Evolutionary conservation across 2,329 filamentous ascomycete species (phyloP).

Genomic region (Beauveria varroae): DNA sequence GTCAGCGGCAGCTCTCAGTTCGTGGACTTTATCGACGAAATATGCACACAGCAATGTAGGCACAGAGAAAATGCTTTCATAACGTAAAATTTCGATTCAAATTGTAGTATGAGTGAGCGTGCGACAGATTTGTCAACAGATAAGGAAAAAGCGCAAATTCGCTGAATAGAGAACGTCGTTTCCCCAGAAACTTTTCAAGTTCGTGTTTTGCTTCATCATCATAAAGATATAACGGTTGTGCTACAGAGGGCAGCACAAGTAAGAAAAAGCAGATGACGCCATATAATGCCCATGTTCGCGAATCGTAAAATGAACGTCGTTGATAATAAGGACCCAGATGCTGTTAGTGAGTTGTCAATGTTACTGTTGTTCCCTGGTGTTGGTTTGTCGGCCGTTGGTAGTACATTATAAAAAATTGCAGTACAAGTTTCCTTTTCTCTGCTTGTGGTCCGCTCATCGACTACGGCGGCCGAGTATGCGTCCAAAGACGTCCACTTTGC

Average conservation of each 20-base stretch:
- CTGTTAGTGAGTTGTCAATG: not conserved
- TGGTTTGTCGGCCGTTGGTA: not conserved
- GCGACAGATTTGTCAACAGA: not conserved
- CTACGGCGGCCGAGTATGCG: conserved; percentile 30
- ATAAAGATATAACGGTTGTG: not conserved
- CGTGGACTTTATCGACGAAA: no score
- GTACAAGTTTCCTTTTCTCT: not conserved
- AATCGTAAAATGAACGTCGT: not conserved
- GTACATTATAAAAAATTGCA: not conserved
- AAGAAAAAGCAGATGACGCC: conserved; percentile 6
- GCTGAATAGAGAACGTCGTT: not conserved
- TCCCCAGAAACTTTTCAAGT: not conserved
- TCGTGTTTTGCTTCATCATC: not conserved
- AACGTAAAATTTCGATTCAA: not conserved
- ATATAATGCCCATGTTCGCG: conserved; percentile 1
- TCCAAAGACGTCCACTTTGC: conserved; percentile 28
- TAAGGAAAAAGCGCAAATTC: not conserved
- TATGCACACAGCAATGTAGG: not conserved
- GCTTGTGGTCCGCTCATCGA: conserved; percentile 13
- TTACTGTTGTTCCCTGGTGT: conserved; percentile 2
- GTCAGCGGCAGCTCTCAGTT: no score
- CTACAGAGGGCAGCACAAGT: not conserved
- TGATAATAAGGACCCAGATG: not conserved
- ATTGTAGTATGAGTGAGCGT: not conserved
- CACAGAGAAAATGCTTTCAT: not conserved